Conservation (phyloP, 2,329 filamentous ascomycete genomes). For the Epichloe aotearoae region DNA sequence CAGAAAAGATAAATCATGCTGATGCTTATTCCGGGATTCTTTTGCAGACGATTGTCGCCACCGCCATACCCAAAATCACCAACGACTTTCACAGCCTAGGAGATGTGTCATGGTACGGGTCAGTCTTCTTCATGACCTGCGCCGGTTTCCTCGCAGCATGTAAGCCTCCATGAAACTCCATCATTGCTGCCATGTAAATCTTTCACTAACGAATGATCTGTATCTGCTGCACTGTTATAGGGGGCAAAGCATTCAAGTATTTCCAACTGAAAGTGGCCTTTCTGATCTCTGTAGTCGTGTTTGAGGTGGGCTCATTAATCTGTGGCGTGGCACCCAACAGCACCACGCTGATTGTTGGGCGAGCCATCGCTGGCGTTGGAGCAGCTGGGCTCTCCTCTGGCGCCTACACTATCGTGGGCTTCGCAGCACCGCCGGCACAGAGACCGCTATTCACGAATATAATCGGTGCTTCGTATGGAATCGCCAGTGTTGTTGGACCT, state of each 20-base stretch:
- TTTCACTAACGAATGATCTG: not conserved
- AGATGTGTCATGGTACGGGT: slow-evolving; percentile 52
- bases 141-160: slow-evolving; percentile 21
- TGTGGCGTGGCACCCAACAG: slow-evolving; percentile 31
- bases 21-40: not conserved
- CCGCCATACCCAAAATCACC: slow-evolving; percentile 40
- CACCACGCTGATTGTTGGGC: slow-evolving; percentile 29
- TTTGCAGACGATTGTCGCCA: slow-evolving; percentile 36
- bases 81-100: slow-evolving; percentile 41
- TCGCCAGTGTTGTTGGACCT: not conserved
- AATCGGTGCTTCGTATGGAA: not conserved
- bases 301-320: slow-evolving; percentile 39
- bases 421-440: slow-evolving; percentile 13
- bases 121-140: slow-evolving; percentile 46
- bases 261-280: slow-evolving; percentile 37
- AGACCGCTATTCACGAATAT: not conserved
- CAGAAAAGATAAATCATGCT: not conserved
- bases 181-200: slow-evolving; percentile 1
- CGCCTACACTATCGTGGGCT: slow-evolving; percentile 30
- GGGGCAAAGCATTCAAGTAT: slow-evolving; percentile 40
- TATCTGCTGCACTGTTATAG: slow-evolving; percentile 30
- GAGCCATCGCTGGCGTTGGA: slow-evolving; percentile 29
- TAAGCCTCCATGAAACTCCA: not conserved
- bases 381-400: slow-evolving; percentile 31
- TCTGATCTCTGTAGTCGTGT: slow-evolving; percentile 32